Base-by-base conservation (phyloP, 306 rosid species). In the Casuarina glauca region DNA sequence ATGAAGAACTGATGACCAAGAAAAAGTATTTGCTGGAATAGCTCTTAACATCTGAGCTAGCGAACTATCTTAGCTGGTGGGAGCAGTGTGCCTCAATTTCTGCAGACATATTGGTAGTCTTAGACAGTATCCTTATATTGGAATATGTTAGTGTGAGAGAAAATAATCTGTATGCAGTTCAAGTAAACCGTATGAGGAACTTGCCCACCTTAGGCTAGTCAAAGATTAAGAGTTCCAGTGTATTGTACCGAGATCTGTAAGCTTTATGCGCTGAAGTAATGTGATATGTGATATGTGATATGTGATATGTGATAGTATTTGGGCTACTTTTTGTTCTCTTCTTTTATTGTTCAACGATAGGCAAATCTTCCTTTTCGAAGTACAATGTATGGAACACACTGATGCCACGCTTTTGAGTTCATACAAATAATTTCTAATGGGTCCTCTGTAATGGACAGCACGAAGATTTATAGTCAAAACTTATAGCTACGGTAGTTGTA, bases 81-180 rank as follows among this genome's bases (percentile, higher is more conserved):
- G 41, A 64, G 78, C 80, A 75, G 71, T 42, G 60, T 32, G 9
- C 67, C 3, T 60, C 41, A n/a, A 60, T 32, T 32, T 61, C 43
- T 48, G 78, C 78, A 49, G 60, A 73, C 62, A 20, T 53, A 57
- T 75, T 48, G 39, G 20, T 77, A 69, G 79, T 48, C 70, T 45
- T 53, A 38, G 60, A 41, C 10, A 67, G 53, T 53, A 26, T 42
- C 51, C 49, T 80, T 5, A 26, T 35, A 11, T 67, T 32, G 19
- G 66, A 67, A 68, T 73, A 82, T 75, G 79, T 81, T 42, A 61
- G 43, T 35, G 71, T 61, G 71, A 41, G 49, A 62, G 11, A 26
- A 26, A 67, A 67, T 67, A 67, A 67, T n/a, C 3, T 41, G 51
- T 67, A 44, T 4, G 26, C 50, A 41, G n/a, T 39, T 66, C 49